These are phyloP conservation scores for Fusarium cyanostomum DNA, from an alignment of 2,329 filamentous ascomycete genomes.

Conservation along the genomic window DNA sequence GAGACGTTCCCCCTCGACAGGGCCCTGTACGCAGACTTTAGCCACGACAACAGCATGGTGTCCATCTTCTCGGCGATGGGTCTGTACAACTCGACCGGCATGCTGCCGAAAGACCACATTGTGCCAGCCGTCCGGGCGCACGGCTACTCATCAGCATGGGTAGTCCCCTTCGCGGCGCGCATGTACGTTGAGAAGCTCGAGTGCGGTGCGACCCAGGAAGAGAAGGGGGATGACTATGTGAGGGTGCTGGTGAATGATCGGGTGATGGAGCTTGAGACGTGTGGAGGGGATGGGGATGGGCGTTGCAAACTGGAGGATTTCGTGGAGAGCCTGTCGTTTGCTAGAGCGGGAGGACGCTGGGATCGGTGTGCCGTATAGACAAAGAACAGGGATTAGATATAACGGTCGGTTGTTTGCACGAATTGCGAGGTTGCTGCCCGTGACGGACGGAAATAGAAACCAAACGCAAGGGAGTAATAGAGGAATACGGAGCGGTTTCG, in stretches of 20 bases:
- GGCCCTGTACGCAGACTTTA: slow-evolving; percentile 86
- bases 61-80: slow-evolving; percentile 80
- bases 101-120: slow-evolving; percentile 61
- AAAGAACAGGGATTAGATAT: slow-evolving; percentile 11
- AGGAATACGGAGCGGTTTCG: slow-evolving; percentile 14
- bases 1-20: slow-evolving; percentile 77
- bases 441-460: slow-evolving; percentile 26
- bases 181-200: slow-evolving; percentile 89
- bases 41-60: slow-evolving; percentile 89
- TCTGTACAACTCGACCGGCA: slow-evolving; percentile 73
- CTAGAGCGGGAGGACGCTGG: slow-evolving; percentile 77
- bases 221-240: slow-evolving; percentile 79
- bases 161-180: slow-evolving; percentile 82
- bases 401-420: slow-evolving; percentile 22
- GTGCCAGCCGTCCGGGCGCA: slow-evolving; percentile 62
- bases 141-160: slow-evolving; percentile 80
- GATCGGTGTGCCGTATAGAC: slow-evolving; percentile 43
- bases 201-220: slow-evolving; percentile 67
- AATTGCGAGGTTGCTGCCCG: slow-evolving; percentile 1
- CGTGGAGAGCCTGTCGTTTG: slow-evolving; percentile 79
- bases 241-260: slow-evolving; percentile 85
- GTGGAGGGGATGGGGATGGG: slow-evolving; percentile 74
- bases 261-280: slow-evolving; percentile 76
- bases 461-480: slow-evolving; percentile 12
- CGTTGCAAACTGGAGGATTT: slow-evolving; percentile 76